phyloP scores from a whole-genome alignment of 2,329 filamentous ascomycete genomes.

The Escovopsis weberi region DNA sequence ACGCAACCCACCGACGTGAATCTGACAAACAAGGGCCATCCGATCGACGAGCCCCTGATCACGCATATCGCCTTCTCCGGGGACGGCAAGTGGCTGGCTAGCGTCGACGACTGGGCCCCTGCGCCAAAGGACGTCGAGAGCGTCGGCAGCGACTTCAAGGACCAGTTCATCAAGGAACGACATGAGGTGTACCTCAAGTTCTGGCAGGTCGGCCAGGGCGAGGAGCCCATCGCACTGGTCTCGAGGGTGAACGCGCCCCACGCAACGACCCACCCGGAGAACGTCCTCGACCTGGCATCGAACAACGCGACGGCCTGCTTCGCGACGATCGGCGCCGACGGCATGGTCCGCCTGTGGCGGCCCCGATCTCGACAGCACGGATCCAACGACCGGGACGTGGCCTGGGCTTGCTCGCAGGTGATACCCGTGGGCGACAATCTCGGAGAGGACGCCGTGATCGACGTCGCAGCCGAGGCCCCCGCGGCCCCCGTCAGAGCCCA shows the following conservation, averaged over 20 bases:
- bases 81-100: constrained; percentile 82
- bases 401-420: constrained; percentile 57
- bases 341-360: constrained; percentile 67
- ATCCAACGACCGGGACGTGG: constrained; percentile 38
- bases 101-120: constrained; percentile 81
- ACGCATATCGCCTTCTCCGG: constrained; percentile 60
- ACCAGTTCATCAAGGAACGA: constrained; percentile 34
- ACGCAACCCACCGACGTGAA: constrained; percentile 78
- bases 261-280: constrained; percentile 36
- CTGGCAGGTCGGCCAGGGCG: constrained; percentile 53
- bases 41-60: constrained; percentile 65
- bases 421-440: constrained; percentile 39
- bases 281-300: constrained; percentile 58
- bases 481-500: constrained; percentile 23
- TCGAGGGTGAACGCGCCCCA: constrained; percentile 79
- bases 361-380: constrained; percentile 52
- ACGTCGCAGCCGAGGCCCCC: constrained; percentile 11
- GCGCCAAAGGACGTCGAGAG: constrained; percentile 50
- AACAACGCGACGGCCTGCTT: constrained; percentile 59
- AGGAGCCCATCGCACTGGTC: constrained; percentile 55
- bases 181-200: constrained; percentile 80
- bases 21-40: constrained; percentile 53
- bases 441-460: constrained; percentile 23
- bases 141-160: constrained; percentile 19
- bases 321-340: constrained; percentile 73